A percentile compares a stretch with the other conserved stretches of the same genome.
Conservation (phyloP, 2,329 filamentous ascomycete genomes). For the Aciculosporium take region DNA sequence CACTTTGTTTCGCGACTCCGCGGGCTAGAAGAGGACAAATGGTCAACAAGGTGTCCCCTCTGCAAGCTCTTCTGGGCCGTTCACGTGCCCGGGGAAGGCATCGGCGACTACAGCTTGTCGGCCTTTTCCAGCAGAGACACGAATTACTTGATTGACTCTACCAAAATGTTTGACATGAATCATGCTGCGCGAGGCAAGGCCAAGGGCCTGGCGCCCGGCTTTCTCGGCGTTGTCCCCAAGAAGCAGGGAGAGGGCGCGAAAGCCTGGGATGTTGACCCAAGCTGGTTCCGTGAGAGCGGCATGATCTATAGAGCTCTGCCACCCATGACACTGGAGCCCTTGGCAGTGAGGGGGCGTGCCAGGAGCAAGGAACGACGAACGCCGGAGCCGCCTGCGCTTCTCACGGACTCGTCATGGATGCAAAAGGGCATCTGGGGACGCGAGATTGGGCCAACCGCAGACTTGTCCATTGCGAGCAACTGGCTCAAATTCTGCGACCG, state of each 20-base stretch:
- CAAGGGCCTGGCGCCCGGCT: conserved; percentile 17
- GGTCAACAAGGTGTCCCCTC: conserved; percentile 20
- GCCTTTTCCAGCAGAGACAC: conserved; percentile 21
- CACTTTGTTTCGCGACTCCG: conserved; percentile 15
- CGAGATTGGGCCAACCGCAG: conserved; percentile 16
- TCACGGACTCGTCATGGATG: conserved; percentile 11
- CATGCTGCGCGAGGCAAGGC: conserved; percentile 16
- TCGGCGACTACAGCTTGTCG: conserved; percentile 18
- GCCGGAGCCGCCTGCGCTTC: conserved; percentile 4
- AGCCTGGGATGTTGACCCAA: conserved; percentile 17
- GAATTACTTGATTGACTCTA: conserved; percentile 19
- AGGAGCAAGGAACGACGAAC: conserved; percentile 5
- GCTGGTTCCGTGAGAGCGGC: conserved; percentile 20
- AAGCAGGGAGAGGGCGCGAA: conserved; percentile 15
- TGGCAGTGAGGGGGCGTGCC: conserved; percentile 7
- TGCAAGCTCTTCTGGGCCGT: conserved; percentile 21
- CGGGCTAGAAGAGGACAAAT: conserved; percentile 19
- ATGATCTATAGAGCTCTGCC: conserved; percentile 20
- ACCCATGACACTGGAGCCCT: conserved; percentile 12
- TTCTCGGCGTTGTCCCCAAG: conserved; percentile 20
- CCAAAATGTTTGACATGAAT: conserved; percentile 17
- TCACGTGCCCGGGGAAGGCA: conserved; percentile 17
- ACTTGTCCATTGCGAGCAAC: conserved; percentile 17
- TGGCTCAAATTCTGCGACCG: conserved; percentile 22
- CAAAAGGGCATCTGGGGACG: conserved; percentile 22